These are phyloP conservation scores for Thielaviopsis euricoi DNA, from an alignment of 2,329 filamentous ascomycete genomes.

Conservation along the genomic window DNA sequence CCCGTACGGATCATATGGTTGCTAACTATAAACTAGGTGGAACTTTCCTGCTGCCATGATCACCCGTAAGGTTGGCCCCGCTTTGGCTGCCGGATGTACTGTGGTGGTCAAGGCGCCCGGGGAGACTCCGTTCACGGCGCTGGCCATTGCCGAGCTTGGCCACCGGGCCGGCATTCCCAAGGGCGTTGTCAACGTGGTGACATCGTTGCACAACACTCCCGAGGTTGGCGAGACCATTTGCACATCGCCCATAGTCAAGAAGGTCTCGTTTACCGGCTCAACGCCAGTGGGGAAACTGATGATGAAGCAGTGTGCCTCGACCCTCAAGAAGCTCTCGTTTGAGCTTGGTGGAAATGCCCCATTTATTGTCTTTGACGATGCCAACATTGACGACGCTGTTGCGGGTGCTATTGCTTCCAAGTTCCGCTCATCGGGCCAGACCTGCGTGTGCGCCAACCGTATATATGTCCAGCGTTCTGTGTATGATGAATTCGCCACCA, in stretches of 20 bases:
- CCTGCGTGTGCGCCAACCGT: slow-evolving; percentile 80
- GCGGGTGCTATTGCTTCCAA: slow-evolving; percentile 71
- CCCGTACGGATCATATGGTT: not conserved
- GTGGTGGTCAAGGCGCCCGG: slow-evolving; percentile 82
- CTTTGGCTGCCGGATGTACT: slow-evolving; percentile 86
- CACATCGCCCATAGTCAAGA: slow-evolving; percentile 53
- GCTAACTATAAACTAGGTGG: slow-evolving; percentile 34
- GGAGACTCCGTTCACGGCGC: slow-evolving; percentile 82
- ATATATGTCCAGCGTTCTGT: slow-evolving; percentile 65
- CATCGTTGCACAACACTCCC: slow-evolving; percentile 60
- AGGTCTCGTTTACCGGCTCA: slow-evolving; percentile 87
- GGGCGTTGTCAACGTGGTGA: slow-evolving; percentile 82
- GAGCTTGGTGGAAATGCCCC: slow-evolving; percentile 91
- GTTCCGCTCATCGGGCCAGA: slow-evolving; percentile 90
- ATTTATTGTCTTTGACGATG: slow-evolving; percentile 94
- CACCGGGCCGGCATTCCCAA: slow-evolving; percentile 76
- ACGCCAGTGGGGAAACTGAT: slow-evolving; percentile 54
- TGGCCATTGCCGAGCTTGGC: slow-evolving; percentile 74
- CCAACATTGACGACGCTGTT: slow-evolving; percentile 73
- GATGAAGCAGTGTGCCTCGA: slow-evolving; percentile 76
- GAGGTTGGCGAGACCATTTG: slow-evolving; percentile 65
- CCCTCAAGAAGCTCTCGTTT: slow-evolving; percentile 69
- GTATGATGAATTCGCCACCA: slow-evolving; percentile 56
- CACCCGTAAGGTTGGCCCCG: slow-evolving; percentile 52
- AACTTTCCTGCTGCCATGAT: slow-evolving; percentile 75